These are phyloP conservation scores for Plantago major DNA, from an alignment of 257 asterid genomes.

Conservation along the genomic window DNA sequence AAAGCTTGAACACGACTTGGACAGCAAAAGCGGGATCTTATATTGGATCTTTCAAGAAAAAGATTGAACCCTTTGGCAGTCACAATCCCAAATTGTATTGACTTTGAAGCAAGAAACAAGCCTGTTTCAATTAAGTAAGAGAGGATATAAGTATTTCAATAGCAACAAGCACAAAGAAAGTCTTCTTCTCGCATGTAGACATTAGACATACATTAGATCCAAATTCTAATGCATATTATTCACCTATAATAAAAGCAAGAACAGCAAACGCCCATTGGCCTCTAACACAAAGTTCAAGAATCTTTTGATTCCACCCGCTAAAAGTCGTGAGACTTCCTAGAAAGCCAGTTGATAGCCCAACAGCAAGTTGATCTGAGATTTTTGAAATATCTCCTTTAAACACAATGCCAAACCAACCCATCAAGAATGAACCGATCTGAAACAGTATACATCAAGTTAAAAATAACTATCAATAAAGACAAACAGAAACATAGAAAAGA, in stretches of 20 bases:
- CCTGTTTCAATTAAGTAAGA: constrained; percentile 38
- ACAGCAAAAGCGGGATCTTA: neutral
- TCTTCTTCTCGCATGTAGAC: too few relatives aligned
- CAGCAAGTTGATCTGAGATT: constrained; percentile 64
- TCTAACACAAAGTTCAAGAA: constrained; percentile 70
- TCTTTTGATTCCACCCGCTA: constrained; percentile 96
- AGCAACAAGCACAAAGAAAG: neutral
- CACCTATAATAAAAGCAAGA: constrained; percentile 71
- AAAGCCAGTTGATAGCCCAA: constrained; percentile 83
- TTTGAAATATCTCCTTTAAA: constrained; percentile 61
- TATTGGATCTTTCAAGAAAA: constrained; percentile 26
- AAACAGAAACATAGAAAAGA: neutral
- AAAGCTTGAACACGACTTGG: constrained; percentile 10
- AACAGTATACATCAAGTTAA: constrained; percentile 9
- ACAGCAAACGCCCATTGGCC: constrained; percentile 70
- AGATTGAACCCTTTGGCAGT: constrained; percentile 65
- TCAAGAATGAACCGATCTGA: constrained; percentile 90
- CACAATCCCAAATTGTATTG: constrained; percentile 63
- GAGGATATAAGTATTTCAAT: neutral
- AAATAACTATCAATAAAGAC: neutral
- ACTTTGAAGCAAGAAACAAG: constrained; percentile 57
- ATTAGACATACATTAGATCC: too few relatives aligned
- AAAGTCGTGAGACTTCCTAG: constrained; percentile 95
- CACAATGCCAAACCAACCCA: constrained; percentile 96
- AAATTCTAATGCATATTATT: neutral